Evolutionary conservation across 257 asterid genomes (phyloP), one percentile per base, ranked within the genome.

Genomic region (Solanum sparsipilum): DNA sequence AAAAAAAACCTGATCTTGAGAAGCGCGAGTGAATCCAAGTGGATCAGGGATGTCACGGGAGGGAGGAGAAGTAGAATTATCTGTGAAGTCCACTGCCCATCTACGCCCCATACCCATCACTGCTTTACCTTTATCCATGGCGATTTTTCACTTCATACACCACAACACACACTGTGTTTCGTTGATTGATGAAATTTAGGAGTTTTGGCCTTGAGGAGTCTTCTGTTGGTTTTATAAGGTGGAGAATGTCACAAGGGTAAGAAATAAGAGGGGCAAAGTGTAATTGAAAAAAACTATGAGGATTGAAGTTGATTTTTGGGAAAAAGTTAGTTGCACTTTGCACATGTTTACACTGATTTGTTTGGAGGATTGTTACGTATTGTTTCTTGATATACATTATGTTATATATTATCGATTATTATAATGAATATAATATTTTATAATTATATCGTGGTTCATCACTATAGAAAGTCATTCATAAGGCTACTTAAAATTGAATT

Each of bases 31-130:
- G 90, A 95, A 96, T 29, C 98, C 98, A 89, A 92, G 98, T 13
- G 98, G 99, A 87, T 96, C 98, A 9, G 95, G 94, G 89, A 94
- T 91, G 75, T 94, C 99, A 7, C 99, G 95, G 67, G 97, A 91
- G 3, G 98, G 94, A 88, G 94, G 93, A 74, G 98, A 93, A 21
- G 94, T 81, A 3, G 99, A 96, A 85, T 91, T 93, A 90, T 96
- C 98, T 52, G 97, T 89, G 89, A 95, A 94, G 21, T 94, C 98
- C 1, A 95, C 94, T 58, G 98, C 99, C 98, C 99, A 96, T 90
- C 96, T 92, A 48, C 97, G 96, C 65, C 98, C 98, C 87, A 96
- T 87, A 38, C 94, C 94, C 94, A 93, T 92, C 13, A 94, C 93
- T 68, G 94, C 92, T 93, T 95, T 94, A 67, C 98, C 99, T 91